Evolutionary conservation across 768 basidiomycete genomes (phyloP).

Genomic region (Mycena alexandri): DNA sequence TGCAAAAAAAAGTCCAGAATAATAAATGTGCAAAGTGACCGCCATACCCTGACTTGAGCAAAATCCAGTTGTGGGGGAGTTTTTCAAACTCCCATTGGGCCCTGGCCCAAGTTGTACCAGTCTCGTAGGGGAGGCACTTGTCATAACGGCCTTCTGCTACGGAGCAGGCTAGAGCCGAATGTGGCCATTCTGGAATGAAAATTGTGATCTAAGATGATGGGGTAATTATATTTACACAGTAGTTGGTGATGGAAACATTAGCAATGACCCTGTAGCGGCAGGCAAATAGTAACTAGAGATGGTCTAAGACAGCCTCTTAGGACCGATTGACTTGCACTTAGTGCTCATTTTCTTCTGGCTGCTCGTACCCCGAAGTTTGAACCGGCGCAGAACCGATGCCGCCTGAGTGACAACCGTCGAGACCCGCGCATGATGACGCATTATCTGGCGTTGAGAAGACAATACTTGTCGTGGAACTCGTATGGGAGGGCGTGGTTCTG

Average conservation of each 20-base stretch:
- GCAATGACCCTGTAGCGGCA: conserved; percentile 8
- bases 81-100: too few relatives aligned
- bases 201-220: conserved; percentile 2
- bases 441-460: conserved; percentile 16
- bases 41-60: too few relatives aligned
- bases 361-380: conserved; percentile 20
- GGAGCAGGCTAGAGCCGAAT: too few relatives aligned
- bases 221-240: conserved; percentile 10
- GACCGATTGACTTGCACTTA: conserved; percentile 17
- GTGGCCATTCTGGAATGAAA: too few relatives aligned
- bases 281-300: conserved; percentile 9
- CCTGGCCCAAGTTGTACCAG: too few relatives aligned
- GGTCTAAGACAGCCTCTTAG: conserved; percentile 11
- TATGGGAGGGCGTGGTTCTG: conserved; percentile 19
- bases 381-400: conserved; percentile 16
- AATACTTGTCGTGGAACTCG: conserved; percentile 20
- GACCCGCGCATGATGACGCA: conserved; percentile 18
- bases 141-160: too few relatives aligned
- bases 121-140: too few relatives aligned
- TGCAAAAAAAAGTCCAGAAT: too few relatives aligned
- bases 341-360: conserved; percentile 14
- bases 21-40: too few relatives aligned
- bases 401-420: conserved; percentile 18
- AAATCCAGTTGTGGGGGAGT: too few relatives aligned
- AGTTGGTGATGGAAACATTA: conserved; percentile 6